Percentiles rank a stretch among this genome's conserved stretches.
These are phyloP conservation scores for Suaeda aralocaspica DNA, from an alignment of 148 eudicot species.

Conservation along the genomic window DNA sequence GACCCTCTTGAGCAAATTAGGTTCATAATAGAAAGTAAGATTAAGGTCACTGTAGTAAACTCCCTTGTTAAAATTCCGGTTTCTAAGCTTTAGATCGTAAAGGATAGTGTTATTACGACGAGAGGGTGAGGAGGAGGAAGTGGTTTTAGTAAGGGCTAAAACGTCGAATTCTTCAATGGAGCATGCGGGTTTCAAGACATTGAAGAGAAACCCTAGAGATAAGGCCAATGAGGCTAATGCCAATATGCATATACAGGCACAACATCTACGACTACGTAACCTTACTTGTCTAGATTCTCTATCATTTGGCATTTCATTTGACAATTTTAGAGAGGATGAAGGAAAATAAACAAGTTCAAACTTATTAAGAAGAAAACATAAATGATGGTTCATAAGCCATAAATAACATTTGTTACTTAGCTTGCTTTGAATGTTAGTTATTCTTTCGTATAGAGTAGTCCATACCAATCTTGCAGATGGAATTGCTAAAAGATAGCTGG, in stretches of 20 bases:
- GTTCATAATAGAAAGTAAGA: constrained; percentile 26
- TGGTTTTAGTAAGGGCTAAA: constrained; percentile 42
- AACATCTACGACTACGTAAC: no score
- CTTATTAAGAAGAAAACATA: no score
- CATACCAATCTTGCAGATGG: no score
- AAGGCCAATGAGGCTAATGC: constrained; percentile 50
- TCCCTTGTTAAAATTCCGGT: constrained; percentile 39
- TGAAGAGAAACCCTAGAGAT: constrained; percentile 62
- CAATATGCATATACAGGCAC: constrained; percentile 36
- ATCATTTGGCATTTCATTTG: neutral
- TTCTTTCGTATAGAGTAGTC: no score
- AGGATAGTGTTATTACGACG: constrained; percentile 24
- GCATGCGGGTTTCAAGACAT: constrained; percentile 42
- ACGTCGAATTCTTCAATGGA: constrained; percentile 58
- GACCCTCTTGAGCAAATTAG: neutral
- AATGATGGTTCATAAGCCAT: no score
- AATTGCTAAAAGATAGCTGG: no score
- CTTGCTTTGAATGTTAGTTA: no score
- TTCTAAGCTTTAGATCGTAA: constrained; percentile 57
- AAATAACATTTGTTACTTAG: no score
- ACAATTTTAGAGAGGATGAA: neutral
- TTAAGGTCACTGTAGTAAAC: constrained; percentile 28
- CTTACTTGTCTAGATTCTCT: neutral
- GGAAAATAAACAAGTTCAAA: no score
- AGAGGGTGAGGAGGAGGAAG: constrained; percentile 14